These are phyloP conservation scores for Colletotrichum lini DNA, from an alignment of 2,329 filamentous ascomycete genomes.

Conservation along the genomic window DNA sequence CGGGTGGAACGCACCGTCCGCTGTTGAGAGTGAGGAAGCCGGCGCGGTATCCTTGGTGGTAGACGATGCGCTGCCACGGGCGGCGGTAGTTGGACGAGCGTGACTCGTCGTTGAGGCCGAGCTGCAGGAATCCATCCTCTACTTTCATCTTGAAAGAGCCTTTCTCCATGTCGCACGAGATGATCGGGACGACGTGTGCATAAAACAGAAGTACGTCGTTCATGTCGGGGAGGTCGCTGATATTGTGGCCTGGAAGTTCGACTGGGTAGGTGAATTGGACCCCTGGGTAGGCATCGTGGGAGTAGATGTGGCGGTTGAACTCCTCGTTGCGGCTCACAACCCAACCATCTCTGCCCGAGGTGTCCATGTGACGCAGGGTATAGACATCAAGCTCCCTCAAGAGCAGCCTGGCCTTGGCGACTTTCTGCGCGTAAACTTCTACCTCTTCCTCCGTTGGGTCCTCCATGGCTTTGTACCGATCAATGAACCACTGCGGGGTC, in stretches of 20 bases:
- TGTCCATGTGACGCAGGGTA: not conserved
- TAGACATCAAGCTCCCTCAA: not conserved
- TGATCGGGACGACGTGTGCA: not conserved
- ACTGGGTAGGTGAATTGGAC: not conserved
- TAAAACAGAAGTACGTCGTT: not conserved
- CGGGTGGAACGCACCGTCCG: not conserved
- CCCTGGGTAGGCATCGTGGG: not conserved
- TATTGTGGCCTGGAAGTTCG: not conserved
- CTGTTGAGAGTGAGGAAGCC: not conserved
- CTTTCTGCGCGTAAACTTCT: not conserved
- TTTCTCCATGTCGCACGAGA: not conserved
- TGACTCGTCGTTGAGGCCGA: not conserved
- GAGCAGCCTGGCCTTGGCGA: not conserved
- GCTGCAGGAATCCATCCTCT: not conserved
- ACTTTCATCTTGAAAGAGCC: not conserved
- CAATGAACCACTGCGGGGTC: not conserved
- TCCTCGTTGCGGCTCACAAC: not conserved
- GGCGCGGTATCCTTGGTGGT: not conserved
- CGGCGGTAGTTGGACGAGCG: not conserved
- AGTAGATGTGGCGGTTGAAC: not conserved
- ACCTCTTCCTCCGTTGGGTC: not conserved
- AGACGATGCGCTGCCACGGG: not conserved
- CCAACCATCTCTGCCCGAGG: not conserved
- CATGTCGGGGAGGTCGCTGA: not conserved
- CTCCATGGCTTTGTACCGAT: not conserved